Percentiles rank a stretch among this genome's conserved stretches.
These are phyloP conservation scores for Crithidia brevicula DNA, from an alignment of 208 protist species.

Conservation along the genomic window DNA sequence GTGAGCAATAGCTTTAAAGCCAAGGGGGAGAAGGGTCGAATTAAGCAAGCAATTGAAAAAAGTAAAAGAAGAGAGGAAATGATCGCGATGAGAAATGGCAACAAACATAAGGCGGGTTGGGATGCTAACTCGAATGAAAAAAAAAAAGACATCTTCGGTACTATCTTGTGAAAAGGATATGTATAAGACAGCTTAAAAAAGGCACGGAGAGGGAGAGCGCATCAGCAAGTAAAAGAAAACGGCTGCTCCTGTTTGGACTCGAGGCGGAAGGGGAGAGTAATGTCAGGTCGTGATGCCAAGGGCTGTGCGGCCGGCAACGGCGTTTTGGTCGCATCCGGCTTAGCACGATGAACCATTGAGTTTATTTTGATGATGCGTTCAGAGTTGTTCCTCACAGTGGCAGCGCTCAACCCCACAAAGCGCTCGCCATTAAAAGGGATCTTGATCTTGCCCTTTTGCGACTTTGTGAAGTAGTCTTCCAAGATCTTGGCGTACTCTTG, in stretches of 20 bases:
- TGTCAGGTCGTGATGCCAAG: constrained; percentile 29
- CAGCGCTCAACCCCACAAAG: constrained; percentile 40
- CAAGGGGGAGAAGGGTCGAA: background rate
- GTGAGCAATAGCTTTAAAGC: no score
- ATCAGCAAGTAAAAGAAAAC: constrained; percentile 26
- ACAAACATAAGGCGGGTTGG: constrained; percentile 11
- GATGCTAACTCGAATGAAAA: constrained; percentile 22
- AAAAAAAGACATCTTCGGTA: constrained; percentile 7
- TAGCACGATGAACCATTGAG: constrained; percentile 58
- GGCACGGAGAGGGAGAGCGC: no score
- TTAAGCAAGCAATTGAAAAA: constrained; percentile 12
- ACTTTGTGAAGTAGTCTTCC: constrained; percentile 34
- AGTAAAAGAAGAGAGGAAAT: constrained; percentile 8
- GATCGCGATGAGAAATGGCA: constrained; percentile 4
- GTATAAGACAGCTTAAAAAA: no score
- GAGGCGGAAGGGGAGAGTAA: constrained; percentile 28
- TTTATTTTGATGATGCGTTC: constrained; percentile 62
- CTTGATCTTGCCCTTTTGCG: constrained; percentile 43
- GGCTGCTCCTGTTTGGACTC: constrained; percentile 4
- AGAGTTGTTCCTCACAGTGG: constrained; percentile 37
- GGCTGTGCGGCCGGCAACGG: constrained; percentile 34
- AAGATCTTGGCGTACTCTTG: constrained; percentile 28
- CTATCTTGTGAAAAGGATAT: background rate
- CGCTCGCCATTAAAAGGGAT: constrained; percentile 40
- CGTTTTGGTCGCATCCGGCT: constrained; percentile 23